Conservation (phyloP, 2,329 filamentous ascomycete species). For the Sclerotinia sclerotiorum region DNA sequence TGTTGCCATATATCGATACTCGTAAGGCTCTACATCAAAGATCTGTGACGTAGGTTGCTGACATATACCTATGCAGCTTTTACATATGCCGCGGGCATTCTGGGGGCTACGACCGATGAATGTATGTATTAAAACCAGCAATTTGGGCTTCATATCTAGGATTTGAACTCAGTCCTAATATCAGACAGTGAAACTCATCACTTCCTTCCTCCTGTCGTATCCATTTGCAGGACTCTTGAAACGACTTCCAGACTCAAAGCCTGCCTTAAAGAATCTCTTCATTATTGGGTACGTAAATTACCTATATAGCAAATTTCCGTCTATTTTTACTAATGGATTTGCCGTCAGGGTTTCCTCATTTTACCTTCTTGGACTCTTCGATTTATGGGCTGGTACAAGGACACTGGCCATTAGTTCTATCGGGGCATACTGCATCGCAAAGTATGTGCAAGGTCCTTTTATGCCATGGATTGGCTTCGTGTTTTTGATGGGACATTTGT, state of each 20-base stretch:
- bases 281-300: slow-evolving; percentile 64
- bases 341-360: slow-evolving; percentile 70
- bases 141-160: neutral
- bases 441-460: slow-evolving; percentile 79
- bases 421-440: slow-evolving; percentile 79
- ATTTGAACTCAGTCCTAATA: slow-evolving; percentile 24
- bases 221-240: slow-evolving; percentile 87
- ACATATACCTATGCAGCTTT: slow-evolving; percentile 53
- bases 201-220: slow-evolving; percentile 87
- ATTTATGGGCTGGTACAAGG: slow-evolving; percentile 80
- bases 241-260: slow-evolving; percentile 80
- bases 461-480: slow-evolving; percentile 98
- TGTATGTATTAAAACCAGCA: slow-evolving; percentile 44
- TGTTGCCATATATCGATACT: slow-evolving; percentile 64
- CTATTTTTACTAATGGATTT: slow-evolving; percentile 24
- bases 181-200: slow-evolving; percentile 83
- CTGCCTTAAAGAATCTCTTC: slow-evolving; percentile 84
- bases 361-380: slow-evolving; percentile 90
- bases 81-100: slow-evolving; percentile 53
- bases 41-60: slow-evolving; percentile 33
- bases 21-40: slow-evolving; percentile 44
- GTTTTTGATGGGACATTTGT: slow-evolving; percentile 95
- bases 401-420: slow-evolving; percentile 78
- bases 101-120: slow-evolving; percentile 66
- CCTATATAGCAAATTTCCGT: slow-evolving; percentile 1